phyloP scores from a whole-genome alignment of 1,139 yeast genomes.

The Geotrichum citri-aurantii region DNA sequence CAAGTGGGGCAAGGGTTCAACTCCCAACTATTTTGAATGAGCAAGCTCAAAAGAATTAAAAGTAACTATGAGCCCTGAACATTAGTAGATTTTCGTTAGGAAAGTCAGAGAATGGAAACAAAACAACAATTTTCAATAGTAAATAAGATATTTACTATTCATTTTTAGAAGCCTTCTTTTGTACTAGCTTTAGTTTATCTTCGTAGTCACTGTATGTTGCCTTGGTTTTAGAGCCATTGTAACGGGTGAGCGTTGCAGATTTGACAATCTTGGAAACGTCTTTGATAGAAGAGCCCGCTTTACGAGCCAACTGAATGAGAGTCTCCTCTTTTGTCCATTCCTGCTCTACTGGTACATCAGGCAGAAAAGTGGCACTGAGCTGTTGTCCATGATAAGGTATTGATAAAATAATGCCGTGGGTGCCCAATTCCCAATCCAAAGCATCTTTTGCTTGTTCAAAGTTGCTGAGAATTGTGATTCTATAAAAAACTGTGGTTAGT shows the following conservation, averaged over 20 bases:
- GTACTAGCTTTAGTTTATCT: not conserved
- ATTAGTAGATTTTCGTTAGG: not conserved
- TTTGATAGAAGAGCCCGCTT: conserved; percentile 49
- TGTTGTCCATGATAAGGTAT: conserved; percentile 38
- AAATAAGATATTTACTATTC: not conserved
- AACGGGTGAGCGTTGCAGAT: not conserved
- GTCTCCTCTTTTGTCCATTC: conserved; percentile 76
- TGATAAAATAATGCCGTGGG: conserved; percentile 67
- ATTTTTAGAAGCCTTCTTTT: not conserved
- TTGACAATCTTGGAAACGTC: not conserved
- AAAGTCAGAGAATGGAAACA: not conserved
- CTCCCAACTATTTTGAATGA: not conserved
- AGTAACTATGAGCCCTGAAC: not conserved
- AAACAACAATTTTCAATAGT: too few species aligned
- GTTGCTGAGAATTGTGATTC: conserved; percentile 44
- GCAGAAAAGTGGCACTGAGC: conserved; percentile 74
- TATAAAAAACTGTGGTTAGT: not conserved
- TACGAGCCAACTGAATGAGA: conserved; percentile 58
- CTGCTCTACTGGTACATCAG: conserved; percentile 87
- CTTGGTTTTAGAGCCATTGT: not conserved
- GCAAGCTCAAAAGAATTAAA: not conserved
- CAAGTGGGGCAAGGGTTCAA: not conserved
- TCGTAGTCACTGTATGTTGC: not conserved
- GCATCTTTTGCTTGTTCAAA: conserved; percentile 50
- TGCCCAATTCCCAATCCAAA: conserved; percentile 74